Evolutionary conservation across 352 stramenopile species (phyloP), one percentile per base, ranked within the genome.

Genomic region (Poterioochromonas sp.): DNA sequence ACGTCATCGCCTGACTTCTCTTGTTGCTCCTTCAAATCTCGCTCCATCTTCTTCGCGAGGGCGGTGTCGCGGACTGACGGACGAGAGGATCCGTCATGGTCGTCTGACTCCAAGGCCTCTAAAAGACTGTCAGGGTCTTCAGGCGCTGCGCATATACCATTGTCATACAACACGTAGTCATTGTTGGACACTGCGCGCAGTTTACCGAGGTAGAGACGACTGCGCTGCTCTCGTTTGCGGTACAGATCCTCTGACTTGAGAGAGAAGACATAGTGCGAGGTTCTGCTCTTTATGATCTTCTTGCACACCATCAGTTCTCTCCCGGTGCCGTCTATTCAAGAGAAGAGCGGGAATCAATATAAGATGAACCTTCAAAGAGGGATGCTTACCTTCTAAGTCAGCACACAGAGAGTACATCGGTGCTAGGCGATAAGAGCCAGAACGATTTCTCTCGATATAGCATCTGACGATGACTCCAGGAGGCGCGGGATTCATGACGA

Each of bases 191-290:
- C 90, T 18, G 86, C 91, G 3, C 88, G 87, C 20, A 94, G 79
- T 74, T 94, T 94, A 0, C 89, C 89, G 15, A 94, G 84, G 82
- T 91, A 94, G 76, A 92, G 88, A 68, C 92, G 87, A 69, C 87
- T 92, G 5, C 89, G 85, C 80, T 91, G 88, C 82, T 85, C 87
- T 62, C 89, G 86, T 35, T 87, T 87, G 47, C 91, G 80, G 44
- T 88, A 90, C 34, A 94, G 79, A 64, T 94, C 89, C 39, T 93
- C 89, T 34, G 86, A 87, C 78, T 92, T 92, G 76, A 92, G 84
- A n/a, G 87, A 92, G 63, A 94, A 91, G 1, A 92, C 87, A 78
- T 91, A 94, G 80, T 94, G 88, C 32, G 89, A 90, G 49, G 87
- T 90, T 1, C 86, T 85, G 39, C 83, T 89, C 8, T 86, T 84